phyloP scores from a whole-genome alignment of 2,329 filamentous ascomycete species.

The Neonectria coccinea region DNA sequence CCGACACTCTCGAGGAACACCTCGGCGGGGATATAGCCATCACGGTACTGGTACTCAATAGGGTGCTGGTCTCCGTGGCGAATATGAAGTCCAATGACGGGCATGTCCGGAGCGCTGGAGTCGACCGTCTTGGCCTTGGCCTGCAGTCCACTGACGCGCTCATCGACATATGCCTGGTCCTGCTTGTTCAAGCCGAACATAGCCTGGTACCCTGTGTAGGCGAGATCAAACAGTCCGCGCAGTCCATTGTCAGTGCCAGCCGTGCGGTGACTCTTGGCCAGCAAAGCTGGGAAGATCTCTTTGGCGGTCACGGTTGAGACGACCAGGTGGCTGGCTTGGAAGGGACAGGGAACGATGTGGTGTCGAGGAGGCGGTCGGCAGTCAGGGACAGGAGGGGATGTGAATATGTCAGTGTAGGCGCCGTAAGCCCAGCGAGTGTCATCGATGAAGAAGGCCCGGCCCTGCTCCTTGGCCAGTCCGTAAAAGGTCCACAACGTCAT shows the following conservation, averaged over 20 bases:
- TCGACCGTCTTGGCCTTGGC: conserved; percentile 57
- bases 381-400: conserved; percentile 70
- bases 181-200: conserved; percentile 77
- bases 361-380: conserved; percentile 80
- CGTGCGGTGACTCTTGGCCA: conserved; percentile 49
- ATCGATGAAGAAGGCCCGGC: conserved; percentile 84
- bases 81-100: conserved; percentile 77
- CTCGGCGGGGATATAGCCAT: conserved; percentile 81
- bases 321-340: conserved; percentile 78
- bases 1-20: conserved; percentile 72
- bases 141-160: conserved; percentile 68
- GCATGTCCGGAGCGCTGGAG: conserved; percentile 51
- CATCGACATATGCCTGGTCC: conserved; percentile 73
- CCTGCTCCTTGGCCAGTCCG: conserved; percentile 79
- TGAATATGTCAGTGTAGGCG: conserved; percentile 78
- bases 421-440: conserved; percentile 88
- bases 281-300: conserved; percentile 71
- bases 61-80: conserved; percentile 85
- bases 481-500: conserved; percentile 88
- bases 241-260: conserved; percentile 40
- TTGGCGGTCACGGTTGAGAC: conserved; percentile 76
- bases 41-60: conserved; percentile 79
- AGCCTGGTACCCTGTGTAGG: conserved; percentile 76
- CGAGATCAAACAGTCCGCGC: conserved; percentile 74
- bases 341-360: conserved; percentile 84